Percentiles rank a stretch among this genome's conserved stretches.
Conservation (phyloP, 768 basidiomycete species). For the Mycena sanguinolenta region DNA sequence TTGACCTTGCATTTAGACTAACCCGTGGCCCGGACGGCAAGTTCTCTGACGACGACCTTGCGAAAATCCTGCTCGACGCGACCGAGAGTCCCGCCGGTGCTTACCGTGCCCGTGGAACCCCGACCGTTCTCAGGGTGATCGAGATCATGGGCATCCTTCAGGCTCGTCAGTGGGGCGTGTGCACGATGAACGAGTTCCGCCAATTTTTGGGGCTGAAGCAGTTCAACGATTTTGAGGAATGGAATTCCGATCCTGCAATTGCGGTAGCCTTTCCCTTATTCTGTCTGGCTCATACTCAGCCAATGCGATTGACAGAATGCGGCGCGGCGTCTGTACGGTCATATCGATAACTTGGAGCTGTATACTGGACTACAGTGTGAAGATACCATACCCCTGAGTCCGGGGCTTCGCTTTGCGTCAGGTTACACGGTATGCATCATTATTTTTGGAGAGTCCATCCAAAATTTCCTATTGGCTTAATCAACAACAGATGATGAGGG, state of each 20-base stretch:
- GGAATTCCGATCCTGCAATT: constrained; percentile 63
- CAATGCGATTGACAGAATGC: constrained; percentile 38
- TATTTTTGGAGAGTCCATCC: too few species aligned
- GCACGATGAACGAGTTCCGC: constrained; percentile 70
- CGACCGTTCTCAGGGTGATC: constrained; percentile 60
- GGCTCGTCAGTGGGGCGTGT: constrained; percentile 67
- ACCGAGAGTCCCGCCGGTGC: constrained; percentile 61
- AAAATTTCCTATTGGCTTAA: too few species aligned
- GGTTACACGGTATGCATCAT: constrained; percentile 70
- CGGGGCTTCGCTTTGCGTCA: constrained; percentile 70
- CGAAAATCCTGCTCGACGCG: constrained; percentile 59
- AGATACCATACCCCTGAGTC: constrained; percentile 62
- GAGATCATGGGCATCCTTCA: constrained; percentile 72
- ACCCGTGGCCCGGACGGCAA: constrained; percentile 59
- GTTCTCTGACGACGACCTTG: constrained; percentile 68
- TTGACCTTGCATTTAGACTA: constrained; percentile 52
- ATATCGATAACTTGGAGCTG: constrained; percentile 56
- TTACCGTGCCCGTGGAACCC: constrained; percentile 63
- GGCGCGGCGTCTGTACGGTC: constrained; percentile 49
- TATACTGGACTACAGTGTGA: constrained; percentile 61
- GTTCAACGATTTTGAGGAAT: constrained; percentile 65
- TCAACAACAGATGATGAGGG: constrained; percentile 54
- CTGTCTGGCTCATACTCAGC: background rate
- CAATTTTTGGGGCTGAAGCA: constrained; percentile 61
- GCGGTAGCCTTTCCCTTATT: constrained; percentile 47